Percentiles rank a stretch among this genome's conserved stretches.
Evolutionary conservation across 2,329 filamentous ascomycete species (phyloP).

Genomic region (Clonostachys rhizophaga): DNA sequence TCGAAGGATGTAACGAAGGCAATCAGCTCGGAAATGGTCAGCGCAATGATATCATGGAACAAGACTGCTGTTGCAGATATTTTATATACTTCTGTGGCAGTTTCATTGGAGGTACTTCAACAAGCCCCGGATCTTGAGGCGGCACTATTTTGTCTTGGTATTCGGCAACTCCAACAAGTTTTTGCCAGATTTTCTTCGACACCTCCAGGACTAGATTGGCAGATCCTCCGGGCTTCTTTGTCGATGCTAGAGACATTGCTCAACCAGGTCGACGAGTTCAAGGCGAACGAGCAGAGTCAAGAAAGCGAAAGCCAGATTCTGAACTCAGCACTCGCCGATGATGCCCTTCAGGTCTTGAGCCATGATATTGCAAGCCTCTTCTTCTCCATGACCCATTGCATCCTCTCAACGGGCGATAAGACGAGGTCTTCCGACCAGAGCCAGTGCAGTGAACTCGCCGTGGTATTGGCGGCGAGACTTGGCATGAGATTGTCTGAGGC

Average conservation of each 20-base stretch:
- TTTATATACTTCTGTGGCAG: slow-evolving; percentile 38
- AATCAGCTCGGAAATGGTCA: slow-evolving; percentile 38
- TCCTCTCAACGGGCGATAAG: slow-evolving; percentile 20
- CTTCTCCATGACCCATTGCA: slow-evolving; percentile 39
- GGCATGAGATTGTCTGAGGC: slow-evolving; percentile 37
- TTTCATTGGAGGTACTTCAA: slow-evolving; percentile 46
- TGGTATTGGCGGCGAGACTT: slow-evolving; percentile 39
- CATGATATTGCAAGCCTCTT: slow-evolving; percentile 39
- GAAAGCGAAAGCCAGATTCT: slow-evolving; percentile 27
- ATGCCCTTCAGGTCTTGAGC: slow-evolving; percentile 41
- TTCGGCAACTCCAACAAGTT: slow-evolving; percentile 43
- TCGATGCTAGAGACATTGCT: slow-evolving; percentile 43
- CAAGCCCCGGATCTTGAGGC: slow-evolving; percentile 38
- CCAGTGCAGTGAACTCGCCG: slow-evolving; percentile 35
- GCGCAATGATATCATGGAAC: slow-evolving; percentile 45
- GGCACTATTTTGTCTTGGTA: slow-evolving; percentile 44
- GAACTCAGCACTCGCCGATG: slow-evolving; percentile 37
- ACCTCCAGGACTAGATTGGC: slow-evolving; percentile 40
- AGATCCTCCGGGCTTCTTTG: slow-evolving; percentile 35
- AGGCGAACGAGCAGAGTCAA: slow-evolving; percentile 28
- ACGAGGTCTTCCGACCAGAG: slow-evolving; percentile 10
- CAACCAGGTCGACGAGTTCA: slow-evolving; percentile 34
- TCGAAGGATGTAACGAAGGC: slow-evolving; percentile 36
- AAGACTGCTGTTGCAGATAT: slow-evolving; percentile 49
- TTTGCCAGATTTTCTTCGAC: slow-evolving; percentile 41